Conservation (phyloP, 2,329 filamentous ascomycete genomes). For the Pseudovirgaria hyperparasitica region DNA sequence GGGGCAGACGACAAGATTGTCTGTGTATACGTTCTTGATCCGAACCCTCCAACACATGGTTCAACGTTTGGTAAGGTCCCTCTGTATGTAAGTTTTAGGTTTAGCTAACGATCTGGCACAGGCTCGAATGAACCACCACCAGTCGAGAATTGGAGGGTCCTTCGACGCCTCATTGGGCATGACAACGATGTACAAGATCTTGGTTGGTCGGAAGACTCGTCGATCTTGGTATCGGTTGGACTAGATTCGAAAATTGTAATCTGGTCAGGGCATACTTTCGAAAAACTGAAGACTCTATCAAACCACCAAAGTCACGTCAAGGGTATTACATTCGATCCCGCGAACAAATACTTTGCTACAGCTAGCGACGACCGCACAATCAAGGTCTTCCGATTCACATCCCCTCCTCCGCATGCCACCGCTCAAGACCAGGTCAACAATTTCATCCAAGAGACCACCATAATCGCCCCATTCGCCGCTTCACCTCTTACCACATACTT, state of each 20-base stretch:
- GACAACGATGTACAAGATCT: conserved; percentile 98
- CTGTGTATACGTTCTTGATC: conserved; percentile 87
- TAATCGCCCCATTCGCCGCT: conserved; percentile 73
- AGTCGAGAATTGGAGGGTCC: conserved; percentile 96
- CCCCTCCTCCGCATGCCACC: conserved; percentile 75
- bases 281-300: conserved; percentile 88
- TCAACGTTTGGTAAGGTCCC: conserved; percentile 59
- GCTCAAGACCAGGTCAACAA: conserved; percentile 95
- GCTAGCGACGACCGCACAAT: conserved; percentile 94
- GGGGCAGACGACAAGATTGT: conserved; percentile 98
- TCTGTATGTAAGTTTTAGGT: neutral
- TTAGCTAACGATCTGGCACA: conserved; percentile 21
- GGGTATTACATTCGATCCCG: conserved; percentile 94
- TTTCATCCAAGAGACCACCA: conserved; percentile 88
- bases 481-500: conserved; percentile 97
- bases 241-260: conserved; percentile 96
- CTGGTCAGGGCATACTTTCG: conserved; percentile 96
- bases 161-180: conserved; percentile 84
- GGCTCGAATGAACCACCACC: conserved; percentile 81
- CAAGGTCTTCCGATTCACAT: conserved; percentile 90
- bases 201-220: conserved; percentile 93
- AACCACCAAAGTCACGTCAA: conserved; percentile 97
- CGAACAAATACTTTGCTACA: conserved; percentile 98
- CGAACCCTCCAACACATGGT: conserved; percentile 61
- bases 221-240: conserved; percentile 88